Evolutionary conservation across 2,329 filamentous ascomycete genomes (phyloP), one percentile per base, ranked within the genome.

Genomic region (Xylariaceae sp.): DNA sequence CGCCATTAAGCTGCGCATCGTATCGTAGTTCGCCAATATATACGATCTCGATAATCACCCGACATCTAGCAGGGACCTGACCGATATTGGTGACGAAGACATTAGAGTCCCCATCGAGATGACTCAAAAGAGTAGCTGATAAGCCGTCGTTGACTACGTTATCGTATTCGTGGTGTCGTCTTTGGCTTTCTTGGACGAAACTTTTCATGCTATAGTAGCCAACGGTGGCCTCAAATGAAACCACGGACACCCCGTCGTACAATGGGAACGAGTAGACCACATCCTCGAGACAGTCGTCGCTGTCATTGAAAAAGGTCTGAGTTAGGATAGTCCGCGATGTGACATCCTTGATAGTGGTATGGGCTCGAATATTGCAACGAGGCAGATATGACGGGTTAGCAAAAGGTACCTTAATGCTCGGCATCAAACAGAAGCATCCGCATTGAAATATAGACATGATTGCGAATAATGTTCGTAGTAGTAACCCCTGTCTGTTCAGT

Each of bases 1-100:
- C 53, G 43, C 52, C 54, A 37, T 55, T 46, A n/a, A 39, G 30
- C 39, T 55, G 49, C 10, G 55, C 49, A 37, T 59, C 52, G 32
- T 59, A 39, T 30, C 22, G 55, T 22, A 59, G 30, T 42, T 57
- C 57, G 21, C 57, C 47, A n/a, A 57, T 54, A 22, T 57, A 59
- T 10, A 52, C 30, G 21, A 59, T 8, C 21, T 59, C 52, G 6
- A 59, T 39, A 4, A 46, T 29, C 4, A 59, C 55, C 12, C 1
- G 53, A 1, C 36, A 13, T 18, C 44, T 34, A 15, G 55, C 52
- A 7, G 52, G 37, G 10, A 57, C 52, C 34, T 53, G 55, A 2
- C 55, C 57, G 8, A 57, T 54, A 2, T 12, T 47, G 6, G 57
- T 46, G n/a, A 36, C 44, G 43, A 59, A 59, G 47, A 57, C 39